Conservation (phyloP, 2,329 filamentous ascomycete genomes). For the Cytospora leucostoma region DNA sequence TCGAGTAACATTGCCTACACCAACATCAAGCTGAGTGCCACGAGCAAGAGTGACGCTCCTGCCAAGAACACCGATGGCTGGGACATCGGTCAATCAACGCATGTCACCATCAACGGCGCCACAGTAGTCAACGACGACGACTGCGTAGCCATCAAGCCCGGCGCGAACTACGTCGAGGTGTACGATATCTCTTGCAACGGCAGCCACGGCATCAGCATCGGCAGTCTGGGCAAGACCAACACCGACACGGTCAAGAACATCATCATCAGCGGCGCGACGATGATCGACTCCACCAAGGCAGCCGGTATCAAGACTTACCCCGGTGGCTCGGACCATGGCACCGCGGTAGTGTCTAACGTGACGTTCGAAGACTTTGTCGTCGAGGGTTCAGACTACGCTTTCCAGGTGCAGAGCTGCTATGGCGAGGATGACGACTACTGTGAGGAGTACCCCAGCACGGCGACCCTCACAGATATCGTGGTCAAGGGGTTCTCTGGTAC, state of each 20-base stretch:
- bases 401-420: slow-evolving; percentile 50
- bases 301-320: slow-evolving; percentile 69
- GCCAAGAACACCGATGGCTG: slow-evolving; percentile 48
- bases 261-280: slow-evolving; percentile 40
- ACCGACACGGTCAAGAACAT: slow-evolving; percentile 47
- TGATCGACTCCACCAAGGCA: slow-evolving; percentile 44
- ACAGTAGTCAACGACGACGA: slow-evolving; percentile 46
- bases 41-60: slow-evolving; percentile 40
- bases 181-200: slow-evolving; percentile 46
- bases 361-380: slow-evolving; percentile 43
- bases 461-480: slow-evolving; percentile 38
- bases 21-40: slow-evolving; percentile 42
- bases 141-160: slow-evolving; percentile 48
- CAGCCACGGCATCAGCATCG: slow-evolving; percentile 50
- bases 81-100: slow-evolving; percentile 42
- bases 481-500: slow-evolving; percentile 43
- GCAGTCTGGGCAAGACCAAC: slow-evolving; percentile 42
- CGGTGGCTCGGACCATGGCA: slow-evolving; percentile 43
- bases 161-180: slow-evolving; percentile 43
- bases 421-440: slow-evolving; percentile 41
- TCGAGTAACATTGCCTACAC: slow-evolving; percentile 40
- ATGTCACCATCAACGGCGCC: slow-evolving; percentile 41
- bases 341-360: slow-evolving; percentile 44
- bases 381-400: slow-evolving; percentile 43
- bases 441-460: slow-evolving; percentile 37